These are phyloP conservation scores for Colletotrichum tanaceti DNA, from an alignment of 2,329 filamentous ascomycete species.

Conservation along the genomic window DNA sequence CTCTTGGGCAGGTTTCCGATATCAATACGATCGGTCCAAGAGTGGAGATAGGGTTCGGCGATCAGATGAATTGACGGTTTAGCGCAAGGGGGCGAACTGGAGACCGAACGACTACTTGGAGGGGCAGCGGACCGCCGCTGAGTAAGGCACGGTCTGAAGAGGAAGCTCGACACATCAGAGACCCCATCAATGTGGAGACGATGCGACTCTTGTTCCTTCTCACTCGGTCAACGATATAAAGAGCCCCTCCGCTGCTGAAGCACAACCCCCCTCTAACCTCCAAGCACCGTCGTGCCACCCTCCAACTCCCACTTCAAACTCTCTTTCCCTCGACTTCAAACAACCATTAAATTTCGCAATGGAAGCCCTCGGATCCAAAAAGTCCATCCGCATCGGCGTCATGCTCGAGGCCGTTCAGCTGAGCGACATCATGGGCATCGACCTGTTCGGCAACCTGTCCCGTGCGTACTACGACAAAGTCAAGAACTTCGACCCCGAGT, in stretches of 20 bases:
- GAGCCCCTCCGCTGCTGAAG: background rate
- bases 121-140: background rate
- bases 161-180: background rate
- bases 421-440: constrained; percentile 53
- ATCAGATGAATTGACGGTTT: background rate
- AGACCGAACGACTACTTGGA: background rate
- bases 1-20: background rate
- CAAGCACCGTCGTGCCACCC: background rate
- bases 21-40: background rate
- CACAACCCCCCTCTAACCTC: too few species aligned
- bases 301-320: accelerated
- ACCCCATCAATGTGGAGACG: constrained; percentile 6
- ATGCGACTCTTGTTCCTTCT: background rate
- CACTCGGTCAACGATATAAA: background rate
- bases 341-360: background rate
- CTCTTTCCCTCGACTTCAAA: background rate
- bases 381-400: constrained; percentile 52
- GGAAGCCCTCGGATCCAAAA: constrained; percentile 29
- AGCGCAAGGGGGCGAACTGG: background rate
- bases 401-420: constrained; percentile 54
- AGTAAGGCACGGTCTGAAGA: constrained; percentile 1
- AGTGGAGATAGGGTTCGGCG: background rate
- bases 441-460: constrained; percentile 53
- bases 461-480: constrained; percentile 42
- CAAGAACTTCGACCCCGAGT: constrained; percentile 41